Conservation (phyloP, 768 basidiomycete species). For the Mycena pura region DNA sequence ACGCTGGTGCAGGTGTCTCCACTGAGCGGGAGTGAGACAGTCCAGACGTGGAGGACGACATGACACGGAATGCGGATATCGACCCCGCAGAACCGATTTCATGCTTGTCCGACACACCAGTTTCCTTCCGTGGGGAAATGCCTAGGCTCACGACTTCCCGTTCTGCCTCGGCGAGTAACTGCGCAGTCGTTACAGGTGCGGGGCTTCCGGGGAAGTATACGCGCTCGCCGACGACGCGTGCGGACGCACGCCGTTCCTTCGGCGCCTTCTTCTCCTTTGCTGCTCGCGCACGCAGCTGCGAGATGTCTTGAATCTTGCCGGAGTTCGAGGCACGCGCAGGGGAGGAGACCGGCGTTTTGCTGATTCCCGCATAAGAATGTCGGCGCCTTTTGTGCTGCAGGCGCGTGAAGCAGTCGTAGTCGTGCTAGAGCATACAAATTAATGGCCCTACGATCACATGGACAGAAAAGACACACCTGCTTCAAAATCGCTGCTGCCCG, state of each 20-base stretch:
- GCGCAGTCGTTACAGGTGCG: slow-evolving; percentile 53
- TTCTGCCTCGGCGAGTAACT: slow-evolving; percentile 67
- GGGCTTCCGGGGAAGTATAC: slow-evolving; percentile 65
- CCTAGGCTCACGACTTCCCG: slow-evolving; percentile 46
- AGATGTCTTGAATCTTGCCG: slow-evolving; percentile 13
- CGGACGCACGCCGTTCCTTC: slow-evolving; percentile 32
- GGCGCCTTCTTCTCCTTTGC: not conserved
- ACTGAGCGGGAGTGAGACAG: too few relatives aligned
- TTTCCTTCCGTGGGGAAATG: too few relatives aligned
- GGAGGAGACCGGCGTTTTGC: slow-evolving; percentile 1
- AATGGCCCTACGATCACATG: too few relatives aligned
- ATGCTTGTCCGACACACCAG: too few relatives aligned
- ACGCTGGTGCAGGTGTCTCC: too few relatives aligned
- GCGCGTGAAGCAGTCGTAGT: slow-evolving; percentile 81
- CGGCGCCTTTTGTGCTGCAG: slow-evolving; percentile 38
- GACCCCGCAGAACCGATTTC: not conserved
- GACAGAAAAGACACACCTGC: slow-evolving; percentile 52
- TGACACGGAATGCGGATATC: not conserved
- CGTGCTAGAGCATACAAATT: too few relatives aligned
- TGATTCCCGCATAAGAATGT: slow-evolving; percentile 35
- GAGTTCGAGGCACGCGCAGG: not conserved
- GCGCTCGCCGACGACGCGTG: slow-evolving; percentile 55
- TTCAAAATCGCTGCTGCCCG: slow-evolving; percentile 93
- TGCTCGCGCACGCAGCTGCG: not conserved
- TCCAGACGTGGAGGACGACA: not conserved